Evolutionary conservation across 1,284 basidiomycete genomes (phyloP).

Genomic region (Xanthoconium separans): DNA sequence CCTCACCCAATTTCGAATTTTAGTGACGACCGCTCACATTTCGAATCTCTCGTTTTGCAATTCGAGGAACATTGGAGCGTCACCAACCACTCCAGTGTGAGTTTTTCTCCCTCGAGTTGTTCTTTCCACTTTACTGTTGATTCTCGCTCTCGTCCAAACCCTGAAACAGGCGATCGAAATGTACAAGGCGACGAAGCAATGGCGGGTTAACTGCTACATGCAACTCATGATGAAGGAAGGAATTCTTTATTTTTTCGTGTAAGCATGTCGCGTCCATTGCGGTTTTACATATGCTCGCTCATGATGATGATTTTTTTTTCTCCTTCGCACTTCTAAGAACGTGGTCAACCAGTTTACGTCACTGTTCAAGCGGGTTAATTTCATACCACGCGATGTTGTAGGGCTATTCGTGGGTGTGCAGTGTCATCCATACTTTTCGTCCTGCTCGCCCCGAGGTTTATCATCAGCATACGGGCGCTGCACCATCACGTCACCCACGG

Average conservation of each 20-base stretch:
- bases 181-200: neutral
- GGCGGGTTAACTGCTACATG: slow-evolving; percentile 1
- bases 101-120: neutral
- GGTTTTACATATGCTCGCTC: no score
- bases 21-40: neutral
- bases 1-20: no score
- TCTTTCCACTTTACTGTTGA: neutral
- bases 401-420: neutral
- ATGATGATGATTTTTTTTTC: no score
- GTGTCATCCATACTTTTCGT: neutral
- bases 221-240: neutral
- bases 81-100: neutral
- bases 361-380: neutral
- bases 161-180: neutral
- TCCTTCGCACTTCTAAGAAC: no score
- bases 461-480: neutral
- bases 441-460: neutral
- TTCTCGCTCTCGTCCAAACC: neutral
- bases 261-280: neutral
- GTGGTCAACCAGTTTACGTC: neutral
- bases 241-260: slow-evolving; percentile 3
- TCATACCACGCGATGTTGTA: no score
- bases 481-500: neutral
- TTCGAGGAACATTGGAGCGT: neutral
- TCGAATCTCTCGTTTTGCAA: neutral